These are phyloP conservation scores for Musa acuminata DNA, from an alignment of 176 grass and related monocot genomes.

Conservation along the genomic window DNA sequence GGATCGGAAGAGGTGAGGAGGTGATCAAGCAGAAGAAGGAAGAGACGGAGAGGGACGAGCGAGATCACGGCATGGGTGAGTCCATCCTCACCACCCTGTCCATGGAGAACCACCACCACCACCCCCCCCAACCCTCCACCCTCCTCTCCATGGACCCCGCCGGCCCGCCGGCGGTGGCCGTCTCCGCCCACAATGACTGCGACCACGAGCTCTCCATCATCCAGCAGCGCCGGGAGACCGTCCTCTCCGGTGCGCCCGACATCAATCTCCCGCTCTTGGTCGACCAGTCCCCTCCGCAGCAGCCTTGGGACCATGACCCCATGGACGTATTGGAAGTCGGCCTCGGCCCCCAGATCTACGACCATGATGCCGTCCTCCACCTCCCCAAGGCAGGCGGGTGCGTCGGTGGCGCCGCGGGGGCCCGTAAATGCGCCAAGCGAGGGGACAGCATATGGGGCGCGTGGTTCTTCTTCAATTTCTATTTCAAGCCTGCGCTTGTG, in stretches of 20 bases:
- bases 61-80: constrained; percentile 54
- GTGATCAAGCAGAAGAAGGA: background rate
- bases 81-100: constrained; percentile 87
- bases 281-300: constrained; percentile 55
- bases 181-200: constrained; percentile 56
- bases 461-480: constrained; percentile 24
- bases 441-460: constrained; percentile 22
- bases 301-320: constrained; percentile 27
- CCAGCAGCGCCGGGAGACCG: constrained; percentile 37
- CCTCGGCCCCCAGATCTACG: constrained; percentile 7
- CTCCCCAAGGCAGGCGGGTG: constrained; percentile 3
- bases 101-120: constrained; percentile 90
- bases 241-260: constrained; percentile 57
- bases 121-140: constrained; percentile 73
- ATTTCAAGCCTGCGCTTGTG: constrained; percentile 11
- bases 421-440: constrained; percentile 16
- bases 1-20: background rate
- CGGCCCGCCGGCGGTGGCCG: constrained; percentile 24
- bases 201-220: constrained; percentile 41
- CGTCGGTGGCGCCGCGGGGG: background rate
- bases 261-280: constrained; percentile 85
- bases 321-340: constrained; percentile 51
- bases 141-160: constrained; percentile 95
- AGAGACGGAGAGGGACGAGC: constrained; percentile 3
- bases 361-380: constrained; percentile 1